Base-by-base conservation (phyloP, 768 basidiomycete genomes). In the Saitozyma podzolica region DNA sequence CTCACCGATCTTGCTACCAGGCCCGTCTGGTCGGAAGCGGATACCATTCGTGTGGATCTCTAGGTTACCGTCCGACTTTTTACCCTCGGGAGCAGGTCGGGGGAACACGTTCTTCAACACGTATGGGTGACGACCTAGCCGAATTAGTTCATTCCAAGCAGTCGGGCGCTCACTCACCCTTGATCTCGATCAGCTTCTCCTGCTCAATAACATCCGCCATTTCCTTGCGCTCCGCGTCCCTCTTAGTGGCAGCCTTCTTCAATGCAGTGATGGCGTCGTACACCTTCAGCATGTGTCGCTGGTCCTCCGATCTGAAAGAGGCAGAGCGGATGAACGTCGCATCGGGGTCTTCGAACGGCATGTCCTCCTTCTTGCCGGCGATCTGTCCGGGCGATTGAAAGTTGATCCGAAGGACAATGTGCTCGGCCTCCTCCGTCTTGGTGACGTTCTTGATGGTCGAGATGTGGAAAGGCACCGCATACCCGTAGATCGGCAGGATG, bases 181-280 rank as follows among this genome's bases (percentile, higher is more conserved):
- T 95, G 61, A 95, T 80, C 80, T 98, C 96, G 53, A 89, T 82
- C 13, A 98, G 84, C 55, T 85, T 87, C 60, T 89, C 96, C 82
- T 99, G 96, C 78, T 97, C 92, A 53, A 98, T 85, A 50, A 98
- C 95, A 73, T 99, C 95, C 2, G 95, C 95, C 87, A 98, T 88
- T 78, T 97, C 94, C 79, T 94, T 96, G 84, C 91, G 90, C 80
- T 98, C 94, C 62, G 92, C 92, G 77, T 98, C 96, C 40, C 92
- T 86, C 82, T 98, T 99, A 78, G 92, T 94, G 50, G 92, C 92
- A 60, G 92, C 90, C 79, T 96, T 97, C 83, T 97, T 95, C 68
- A 98, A 80, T 56, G 92, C 92, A 2, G 90, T 94, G 64, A 99
- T 98, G 72, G 91, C 89, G 78, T 90, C 94, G 76, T 86, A 89